Evolutionary conservation across 2,329 filamentous ascomycete species (phyloP), one percentile per base, ranked within the genome.

Genomic region (Colletotrichum noveboracense): DNA sequence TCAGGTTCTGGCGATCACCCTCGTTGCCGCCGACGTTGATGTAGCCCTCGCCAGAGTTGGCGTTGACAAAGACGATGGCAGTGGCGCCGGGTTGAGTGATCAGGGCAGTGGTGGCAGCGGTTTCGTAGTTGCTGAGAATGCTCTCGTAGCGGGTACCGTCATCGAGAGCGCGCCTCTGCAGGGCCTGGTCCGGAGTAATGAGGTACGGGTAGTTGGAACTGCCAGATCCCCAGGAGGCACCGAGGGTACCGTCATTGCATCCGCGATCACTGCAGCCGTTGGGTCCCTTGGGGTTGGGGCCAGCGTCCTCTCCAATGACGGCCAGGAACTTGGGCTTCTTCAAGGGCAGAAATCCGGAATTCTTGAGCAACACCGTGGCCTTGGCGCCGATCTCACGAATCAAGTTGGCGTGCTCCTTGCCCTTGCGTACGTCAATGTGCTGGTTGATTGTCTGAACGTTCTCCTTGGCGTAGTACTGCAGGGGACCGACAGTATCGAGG

Each of bases 1-100:
- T 98, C 48, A 99, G 88, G 85, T 99, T 98, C 81, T 96, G 96
- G 69, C 97, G 93, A 84, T 98, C 96, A 74, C 97, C 97, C 75
- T 89, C 87, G 83, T 98, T 98, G 70, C 92, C 94, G 77, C 96
- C 96, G 2, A 97, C 91, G 32, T 86, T 89, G 81, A 98, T 95
- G 86, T 91, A 98, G 7, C 95, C 96, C 85, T 98, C 97, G 69
- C 96, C 96, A 5, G 94, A 91, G 82, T 96, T 90, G 16, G 96
- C 93, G 79, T 98, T 98, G 81, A 95, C 96, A 80, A 98, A 98
- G 13, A 98, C 96, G 56, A 99, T 90, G 78, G 96, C 88, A 1
- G 93, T 92, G 16, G 91, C 92, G 73, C 92, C 87, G n/a, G 90
- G 88, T 79, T 94, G 89, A 10, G 86, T 86, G 14, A 94, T 86